Conservation (phyloP, 2,329 filamentous ascomycete species). For the Monosporascus sp. region DNA sequence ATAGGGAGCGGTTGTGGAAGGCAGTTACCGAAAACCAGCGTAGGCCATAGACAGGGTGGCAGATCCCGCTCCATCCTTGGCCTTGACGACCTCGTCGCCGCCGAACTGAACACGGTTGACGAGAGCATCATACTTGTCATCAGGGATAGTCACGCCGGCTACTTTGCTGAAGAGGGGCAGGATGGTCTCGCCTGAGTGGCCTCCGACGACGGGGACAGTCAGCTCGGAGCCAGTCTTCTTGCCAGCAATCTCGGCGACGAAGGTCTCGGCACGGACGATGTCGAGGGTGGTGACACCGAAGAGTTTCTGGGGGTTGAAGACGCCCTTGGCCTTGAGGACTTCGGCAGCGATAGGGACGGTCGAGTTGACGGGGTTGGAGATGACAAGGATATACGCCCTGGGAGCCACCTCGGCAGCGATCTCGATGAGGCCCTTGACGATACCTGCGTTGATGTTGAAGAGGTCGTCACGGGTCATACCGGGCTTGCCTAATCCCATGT, state of each 20-base stretch:
- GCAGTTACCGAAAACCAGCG: constrained; percentile 78
- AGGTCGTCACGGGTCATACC: constrained; percentile 99
- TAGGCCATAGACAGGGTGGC: constrained; percentile 94
- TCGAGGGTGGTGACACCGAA: constrained; percentile 99
- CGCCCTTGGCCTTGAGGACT: constrained; percentile 86
- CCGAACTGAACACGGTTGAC: constrained; percentile 97
- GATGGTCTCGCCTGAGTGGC: constrained; percentile 97
- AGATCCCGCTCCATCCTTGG: constrained; percentile 86
- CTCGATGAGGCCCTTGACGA: constrained; percentile 91
- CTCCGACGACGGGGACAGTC: constrained; percentile 87
- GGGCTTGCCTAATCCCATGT: constrained; percentile 71
- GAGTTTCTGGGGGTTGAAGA: constrained; percentile 92
- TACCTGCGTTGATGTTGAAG: constrained; percentile 99
- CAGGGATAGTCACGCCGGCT: constrained; percentile 73
- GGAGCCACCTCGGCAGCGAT: constrained; percentile 81
- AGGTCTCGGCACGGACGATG: constrained; percentile 96
- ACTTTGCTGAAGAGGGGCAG: constrained; percentile 95
- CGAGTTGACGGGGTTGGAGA: constrained; percentile 99
- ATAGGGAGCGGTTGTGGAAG: neutral
- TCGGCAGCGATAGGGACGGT: constrained; percentile 97
- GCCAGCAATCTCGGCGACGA: constrained; percentile 80
- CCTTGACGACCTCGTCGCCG: constrained; percentile 94
- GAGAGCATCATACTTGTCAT: constrained; percentile 84
- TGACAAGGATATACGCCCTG: constrained; percentile 92
- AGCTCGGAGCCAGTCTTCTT: constrained; percentile 77